Evolutionary conservation across 495 filamentous ascomycete species (phyloP), one percentile per base, ranked within the genome.

Genomic region (Amniculicola lignicola): DNA sequence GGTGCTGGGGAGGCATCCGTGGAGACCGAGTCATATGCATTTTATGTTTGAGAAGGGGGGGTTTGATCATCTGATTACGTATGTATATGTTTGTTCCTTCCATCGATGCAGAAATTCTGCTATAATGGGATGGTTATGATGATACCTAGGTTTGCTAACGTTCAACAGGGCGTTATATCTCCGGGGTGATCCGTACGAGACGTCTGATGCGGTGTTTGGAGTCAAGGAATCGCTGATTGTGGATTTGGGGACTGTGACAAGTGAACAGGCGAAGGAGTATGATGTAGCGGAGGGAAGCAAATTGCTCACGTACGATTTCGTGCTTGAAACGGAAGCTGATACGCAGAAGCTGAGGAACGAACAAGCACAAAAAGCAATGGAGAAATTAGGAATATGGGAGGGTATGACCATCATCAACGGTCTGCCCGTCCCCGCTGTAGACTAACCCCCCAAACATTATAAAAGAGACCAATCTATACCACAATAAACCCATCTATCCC

Each of bases 1-100:
- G 71, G 72, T 70, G 70, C 64, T 96, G 68, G 76, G 79, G 22
- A 75, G 91, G 24, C 91, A 95, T 74, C 81, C 84, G 54, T 95
- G 82, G 73, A 73, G 91, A 33, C 91, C 91, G 22, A 83, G 84
- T 39, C 90, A 96, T 75, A 84, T 96, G 77, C 91, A 96, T 73
- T 96, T 95, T 65, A 93, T 95, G 88, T 94, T 96, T 71, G 80
- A 85, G 69, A 94, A 90, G 75, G 73, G 77, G 70, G 89, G 84
- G 0, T 95, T 84, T 69, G 89, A 95, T 70, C 79, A 86, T 64
- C 74, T 96, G 61, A 82, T 96, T 62, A 96, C 91, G 86, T 90
- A 70, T 56, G 83, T 80, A 1, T 44, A 41, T 15, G 7, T 25
- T 39, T 39, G 21, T 22, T 3, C 15, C 4, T 4, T 46, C n/a